Evolutionary conservation across 768 basidiomycete species (phyloP).

Genomic region (Trametes cubensis): DNA sequence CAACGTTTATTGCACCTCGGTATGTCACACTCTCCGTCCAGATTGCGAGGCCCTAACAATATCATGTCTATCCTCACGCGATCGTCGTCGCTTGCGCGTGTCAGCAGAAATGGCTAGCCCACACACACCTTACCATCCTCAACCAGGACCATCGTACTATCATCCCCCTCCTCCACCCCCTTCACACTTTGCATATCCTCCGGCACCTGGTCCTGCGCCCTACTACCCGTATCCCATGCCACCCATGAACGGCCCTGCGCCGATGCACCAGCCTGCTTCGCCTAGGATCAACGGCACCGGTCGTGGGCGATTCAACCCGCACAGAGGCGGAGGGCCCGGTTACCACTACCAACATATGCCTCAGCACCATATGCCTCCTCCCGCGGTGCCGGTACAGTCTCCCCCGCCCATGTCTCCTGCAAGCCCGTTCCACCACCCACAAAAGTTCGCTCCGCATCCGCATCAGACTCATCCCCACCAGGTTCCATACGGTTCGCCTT

Average conservation of each 20-base stretch:
- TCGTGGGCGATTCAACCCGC: conserved; percentile 40
- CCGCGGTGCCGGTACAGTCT: conserved; percentile 27
- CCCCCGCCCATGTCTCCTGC: conserved; percentile 32
- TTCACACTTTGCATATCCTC: conserved; percentile 29
- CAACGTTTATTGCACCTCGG: background rate
- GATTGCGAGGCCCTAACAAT: no score
- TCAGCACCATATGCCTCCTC: conserved; percentile 31
- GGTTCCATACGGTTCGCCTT: conserved; percentile 35
- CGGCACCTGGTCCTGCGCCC: conserved; percentile 29
- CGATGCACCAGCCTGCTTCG: conserved; percentile 40
- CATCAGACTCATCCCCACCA: conserved; percentile 19
- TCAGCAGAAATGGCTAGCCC: conserved; percentile 33
- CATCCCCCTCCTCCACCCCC: conserved; percentile 34
- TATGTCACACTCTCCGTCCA: background rate
- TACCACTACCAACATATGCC: conserved; percentile 44
- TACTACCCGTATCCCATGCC: conserved; percentile 40
- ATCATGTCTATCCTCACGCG: no score
- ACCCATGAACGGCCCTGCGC: conserved; percentile 45
- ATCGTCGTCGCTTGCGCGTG: background rate
- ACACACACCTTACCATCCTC: conserved; percentile 36
- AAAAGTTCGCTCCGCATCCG: conserved; percentile 37
- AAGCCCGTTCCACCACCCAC: conserved; percentile 35
- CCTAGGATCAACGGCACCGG: conserved; percentile 40
- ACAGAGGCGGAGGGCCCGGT: conserved; percentile 41
- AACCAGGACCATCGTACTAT: conserved; percentile 39